A percentile compares a stretch with the other conserved stretches of the same genome.
phyloP scores from a whole-genome alignment of 2,329 filamentous ascomycete genomes.

The Colletotrichum trifolii region DNA sequence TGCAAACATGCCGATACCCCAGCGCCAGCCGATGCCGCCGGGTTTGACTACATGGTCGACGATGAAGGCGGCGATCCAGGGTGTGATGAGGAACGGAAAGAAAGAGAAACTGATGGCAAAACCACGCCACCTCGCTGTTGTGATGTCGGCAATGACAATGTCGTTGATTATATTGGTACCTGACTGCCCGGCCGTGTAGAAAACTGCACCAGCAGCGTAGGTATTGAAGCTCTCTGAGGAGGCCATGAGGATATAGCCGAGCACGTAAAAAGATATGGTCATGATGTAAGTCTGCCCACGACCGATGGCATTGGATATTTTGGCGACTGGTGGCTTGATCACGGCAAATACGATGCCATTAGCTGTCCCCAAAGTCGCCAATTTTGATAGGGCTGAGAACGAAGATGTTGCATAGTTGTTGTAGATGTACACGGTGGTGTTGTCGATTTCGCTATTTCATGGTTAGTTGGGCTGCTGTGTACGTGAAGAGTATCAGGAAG shows the following conservation, averaged over 20 bases:
- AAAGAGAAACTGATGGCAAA: constrained; percentile 45
- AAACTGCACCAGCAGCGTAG: constrained; percentile 22
- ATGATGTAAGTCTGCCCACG: constrained; percentile 28
- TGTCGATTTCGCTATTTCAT: constrained; percentile 10
- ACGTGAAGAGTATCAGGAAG: too few species aligned
- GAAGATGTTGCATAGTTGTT: constrained; percentile 27
- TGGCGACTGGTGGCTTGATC: constrained; percentile 22
- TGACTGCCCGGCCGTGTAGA: constrained; percentile 22
- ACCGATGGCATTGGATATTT: constrained; percentile 25
- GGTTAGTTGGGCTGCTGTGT: not conserved
- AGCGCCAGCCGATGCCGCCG: constrained; percentile 41
- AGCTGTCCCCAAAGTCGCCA: constrained; percentile 20
- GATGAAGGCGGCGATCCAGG: constrained; percentile 43
- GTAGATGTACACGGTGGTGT: constrained; percentile 24
- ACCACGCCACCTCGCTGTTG: constrained; percentile 26
- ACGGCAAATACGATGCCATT: constrained; percentile 21
- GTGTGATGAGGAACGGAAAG: constrained; percentile 50
- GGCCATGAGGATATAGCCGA: constrained; percentile 26
- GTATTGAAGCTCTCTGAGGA: constrained; percentile 12
- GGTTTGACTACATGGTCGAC: constrained; percentile 40
- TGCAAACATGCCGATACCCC: constrained; percentile 64
- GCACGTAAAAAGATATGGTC: constrained; percentile 16
- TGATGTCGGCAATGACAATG: constrained; percentile 31
- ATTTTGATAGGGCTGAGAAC: constrained; percentile 20
- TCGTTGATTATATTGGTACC: constrained; percentile 29